Evolutionary conservation across 108 stramenopile genomes (phyloP), one percentile per base, ranked within the genome.

Genomic region (Parmales sp.): DNA sequence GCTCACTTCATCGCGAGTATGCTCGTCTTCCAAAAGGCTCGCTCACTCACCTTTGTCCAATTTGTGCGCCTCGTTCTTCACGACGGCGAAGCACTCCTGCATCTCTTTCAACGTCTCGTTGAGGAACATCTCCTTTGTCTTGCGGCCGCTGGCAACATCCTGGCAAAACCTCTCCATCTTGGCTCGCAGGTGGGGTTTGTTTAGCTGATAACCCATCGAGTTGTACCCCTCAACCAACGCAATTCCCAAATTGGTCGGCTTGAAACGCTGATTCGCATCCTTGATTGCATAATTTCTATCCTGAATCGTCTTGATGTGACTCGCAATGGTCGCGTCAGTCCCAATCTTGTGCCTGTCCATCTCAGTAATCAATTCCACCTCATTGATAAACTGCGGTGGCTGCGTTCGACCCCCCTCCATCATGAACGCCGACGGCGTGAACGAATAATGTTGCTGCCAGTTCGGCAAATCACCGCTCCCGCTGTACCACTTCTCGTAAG

Each of bases 311-410:
- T 84, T 54, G 38, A 92, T 92, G 72, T 92, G 91, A 43, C 82
- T 81, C 0, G 91, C 88, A 60, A 93, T 96, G 13, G 93, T 93
- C 11, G 95, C 95, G 67, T 96, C 95, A n/a, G 95, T 96, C 8
- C 95, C 95, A 68, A 90, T 90, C 7, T 86, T 86, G 64, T 89
- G 74, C 25, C 77, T 73, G 67, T 93, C 92, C 92, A 93, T 93
- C 28, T 60, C 29, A 28, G 54, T 34, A 65, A 89, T 91, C 38
- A 90, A 72, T 54, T 89, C 89, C 8, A 83, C 86, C 70, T 89
- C 89, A 13, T 8, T 6, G 22, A 51, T 18, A 38, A 64, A 43
- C 16, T 70, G 76, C 0, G 92, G 92, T 13, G 89, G 80, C 19
- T 79, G 63, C 0, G 92, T 89, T 28, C 70, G 71, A 9, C 92